Evolutionary conservation across 352 stramenopile species (phyloP), one percentile per base, ranked within the genome.

Genomic region (Stephanocyclus meneghinianus): DNA sequence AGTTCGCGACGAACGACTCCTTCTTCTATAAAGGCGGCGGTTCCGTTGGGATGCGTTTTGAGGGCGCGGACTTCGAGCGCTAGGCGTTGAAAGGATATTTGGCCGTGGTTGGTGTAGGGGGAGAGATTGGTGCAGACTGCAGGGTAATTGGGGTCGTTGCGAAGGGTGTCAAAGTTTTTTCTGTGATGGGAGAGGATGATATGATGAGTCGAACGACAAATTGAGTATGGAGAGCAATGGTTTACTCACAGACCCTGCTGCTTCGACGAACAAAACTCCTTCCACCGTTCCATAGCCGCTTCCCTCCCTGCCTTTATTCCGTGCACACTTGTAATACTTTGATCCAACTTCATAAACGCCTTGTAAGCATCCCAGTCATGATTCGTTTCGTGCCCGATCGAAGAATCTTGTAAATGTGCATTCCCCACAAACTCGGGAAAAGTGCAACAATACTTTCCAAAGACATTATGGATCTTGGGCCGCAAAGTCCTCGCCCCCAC

Each of bases 401-500:
- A 21, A 16, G n/a, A 47, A 40, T 60, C 50, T 57, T 84, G 56
- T 2, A 90, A 50, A 61, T 88, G 81, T 3, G 65, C 57, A 76
- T 95, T 94, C 1, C 77, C 78, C n/a, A 74, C 63, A 61, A 95
- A 88, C 30, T 83, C 60, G 6, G 91, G 91, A 89, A 95, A 95
- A 32, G 84, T 63, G 57, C 79, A 87, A 30, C 98, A 78, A 76
- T 95, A 99, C 21, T 91, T 90, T 0, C 92, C 82, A 26, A 98
- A 82, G 7, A 97, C 89, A 26, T 94, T 95, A 44, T 96, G 92
- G 81, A 99, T 98, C 86, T 97, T 98, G 1, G 94, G 92, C 68
- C 97, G 95, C 64, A 99, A 96, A n/a, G 97, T 99, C n/a, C 97
- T 91, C 11, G 97, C 97, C 30, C 96, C 96, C 62, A 98, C 97